Base-by-base conservation (phyloP, 1,284 basidiomycete genomes). In the Trichosporon inkin region DNA sequence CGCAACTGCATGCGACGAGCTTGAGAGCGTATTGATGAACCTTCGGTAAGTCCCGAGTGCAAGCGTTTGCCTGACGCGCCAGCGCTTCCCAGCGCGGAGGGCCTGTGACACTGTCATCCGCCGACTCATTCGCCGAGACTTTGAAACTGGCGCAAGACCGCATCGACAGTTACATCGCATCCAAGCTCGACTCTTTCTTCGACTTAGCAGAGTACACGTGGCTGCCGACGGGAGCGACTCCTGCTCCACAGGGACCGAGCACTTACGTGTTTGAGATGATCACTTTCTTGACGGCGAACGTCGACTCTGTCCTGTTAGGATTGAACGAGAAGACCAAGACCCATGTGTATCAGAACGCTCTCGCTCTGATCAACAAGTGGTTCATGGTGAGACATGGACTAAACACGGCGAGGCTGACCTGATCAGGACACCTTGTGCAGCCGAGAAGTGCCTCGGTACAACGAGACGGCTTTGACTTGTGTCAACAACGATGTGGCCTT, bases 121-220 rank as follows among this genome's bases (percentile, higher is more conserved):
- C 65, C 14, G 41, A 71, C 49, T 68, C 75, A 2, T 95, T 99
- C 72, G 81, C 84, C 17, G 76, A 80, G 10, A 89, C 90, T 0
- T 81, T 93, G 55, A 80, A 82, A 17, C 82, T 84, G 39, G 89
- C 93, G 2, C 84, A 89, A 62, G 80, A 82, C 28, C 88, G 92
- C 10, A 92, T 99, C 66, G 87, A 88, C 28, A 81, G 82, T 10
- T 84, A 95, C 44, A 93, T 99, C 68, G 84, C 86, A 7, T 89
- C 88, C 20, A 99, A 99, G 77, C 85, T 99, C n/a, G 90, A 95
- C 71, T 91, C 94, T 66, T 97, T 97, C 80, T 92, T 97, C 66
- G 95, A 91, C 61, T 81, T 97, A 44, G 88, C 92, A 1, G 91
- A 96, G 75, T 97, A 98, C 76, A 88, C 96, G 69, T 97, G 92